Percentiles rank a stretch among this genome's conserved stretches.
Evolutionary conservation across 306 rosid genomes (phyloP).

Genomic region (Vicia faba): DNA sequence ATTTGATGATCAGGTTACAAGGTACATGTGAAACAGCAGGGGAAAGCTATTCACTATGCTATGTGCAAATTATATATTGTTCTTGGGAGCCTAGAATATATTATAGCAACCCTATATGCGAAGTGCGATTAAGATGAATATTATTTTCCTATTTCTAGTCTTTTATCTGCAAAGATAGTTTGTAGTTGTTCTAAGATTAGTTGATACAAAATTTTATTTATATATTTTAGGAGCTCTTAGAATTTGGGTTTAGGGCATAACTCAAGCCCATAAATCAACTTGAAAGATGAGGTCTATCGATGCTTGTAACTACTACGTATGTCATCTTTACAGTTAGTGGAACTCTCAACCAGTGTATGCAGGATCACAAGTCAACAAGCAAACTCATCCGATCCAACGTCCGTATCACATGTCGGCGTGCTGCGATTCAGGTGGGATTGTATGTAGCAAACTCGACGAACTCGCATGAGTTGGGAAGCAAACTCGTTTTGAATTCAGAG

Average conservation of each 20-base stretch:
- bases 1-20: conserved; percentile 7
- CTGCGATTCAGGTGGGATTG: too few relatives aligned
- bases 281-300: neutral
- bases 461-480: too few relatives aligned
- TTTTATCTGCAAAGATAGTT: conserved; percentile 8
- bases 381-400: too few relatives aligned
- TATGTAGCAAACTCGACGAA: too few relatives aligned
- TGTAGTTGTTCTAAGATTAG: neutral
- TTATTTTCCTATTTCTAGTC: conserved; percentile 24
- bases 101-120: neutral
- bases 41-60: conserved; percentile 17
- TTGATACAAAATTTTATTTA: neutral
- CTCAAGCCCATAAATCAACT: neutral
- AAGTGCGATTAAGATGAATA: conserved; percentile 23
- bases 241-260: neutral
- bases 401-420: too few relatives aligned
- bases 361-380: too few relatives aligned
- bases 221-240: neutral
- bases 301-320: neutral
- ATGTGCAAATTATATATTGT: conserved; percentile 2
- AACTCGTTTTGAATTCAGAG: too few relatives aligned
- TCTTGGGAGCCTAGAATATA: conserved; percentile 10
- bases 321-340: neutral
- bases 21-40: conserved; percentile 1
- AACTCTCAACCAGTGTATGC: neutral